Percentiles rank a stretch among this genome's conserved stretches.
These are phyloP conservation scores for Eucalyptus fibrosa DNA, from an alignment of 345 rosid species.

Conservation along the genomic window DNA sequence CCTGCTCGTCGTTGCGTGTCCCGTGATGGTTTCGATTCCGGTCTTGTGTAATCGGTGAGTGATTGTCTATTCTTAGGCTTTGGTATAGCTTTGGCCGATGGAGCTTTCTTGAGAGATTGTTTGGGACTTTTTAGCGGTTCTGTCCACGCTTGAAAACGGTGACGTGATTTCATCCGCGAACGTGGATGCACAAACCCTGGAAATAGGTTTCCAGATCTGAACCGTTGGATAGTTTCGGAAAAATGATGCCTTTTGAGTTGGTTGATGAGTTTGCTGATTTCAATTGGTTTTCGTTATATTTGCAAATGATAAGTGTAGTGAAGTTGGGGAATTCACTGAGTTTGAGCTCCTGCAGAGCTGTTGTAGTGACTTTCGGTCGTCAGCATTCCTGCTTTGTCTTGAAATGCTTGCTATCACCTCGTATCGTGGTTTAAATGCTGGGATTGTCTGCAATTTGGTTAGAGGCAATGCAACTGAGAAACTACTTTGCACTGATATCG, in stretches of 20 bases:
- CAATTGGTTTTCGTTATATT: not conserved
- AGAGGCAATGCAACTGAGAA: not conserved
- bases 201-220: not conserved
- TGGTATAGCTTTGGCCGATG: not conserved
- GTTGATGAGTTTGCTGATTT: not conserved
- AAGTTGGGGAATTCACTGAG: not conserved
- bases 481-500: not conserved
- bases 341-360: not conserved
- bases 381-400: not conserved
- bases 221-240: not conserved
- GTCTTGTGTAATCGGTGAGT: not conserved
- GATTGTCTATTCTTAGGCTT: not conserved
- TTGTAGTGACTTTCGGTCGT: not conserved
- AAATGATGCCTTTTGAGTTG: not conserved
- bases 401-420: not conserved
- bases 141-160: not conserved
- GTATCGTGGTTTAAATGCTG: not conserved
- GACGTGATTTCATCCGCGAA: not conserved
- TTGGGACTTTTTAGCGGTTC: not conserved
- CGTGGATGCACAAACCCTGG: not conserved
- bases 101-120: not conserved
- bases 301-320: not conserved
- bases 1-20: not conserved
- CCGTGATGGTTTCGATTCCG: not conserved
- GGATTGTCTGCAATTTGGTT: not conserved